A percentile compares a stretch with the other conserved stretches of the same genome.
Evolutionary conservation across 805 yeast species (phyloP).

Genomic region (Lachancea waltii): DNA sequence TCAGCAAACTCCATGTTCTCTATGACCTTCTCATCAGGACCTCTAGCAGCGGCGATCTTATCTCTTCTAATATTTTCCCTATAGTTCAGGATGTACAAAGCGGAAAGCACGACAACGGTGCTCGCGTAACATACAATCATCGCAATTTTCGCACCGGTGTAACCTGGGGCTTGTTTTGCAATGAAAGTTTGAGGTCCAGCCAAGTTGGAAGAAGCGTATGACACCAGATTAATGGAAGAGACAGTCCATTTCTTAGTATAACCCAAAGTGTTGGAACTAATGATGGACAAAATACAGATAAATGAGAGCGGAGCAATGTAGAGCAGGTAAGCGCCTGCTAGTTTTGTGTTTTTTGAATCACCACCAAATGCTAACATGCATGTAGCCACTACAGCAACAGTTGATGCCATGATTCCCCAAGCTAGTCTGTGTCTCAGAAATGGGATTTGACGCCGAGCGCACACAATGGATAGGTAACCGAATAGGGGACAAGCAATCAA

Average conservation of each 20-base stretch:
- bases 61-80: constrained; percentile 42
- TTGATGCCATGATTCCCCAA: constrained; percentile 32
- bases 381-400: constrained; percentile 29
- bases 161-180: constrained; percentile 51
- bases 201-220: constrained; percentile 61
- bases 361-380: constrained; percentile 40
- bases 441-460: constrained; percentile 17
- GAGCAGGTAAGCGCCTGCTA: constrained; percentile 34
- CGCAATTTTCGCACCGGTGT: constrained; percentile 48
- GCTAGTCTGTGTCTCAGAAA: constrained; percentile 22
- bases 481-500: constrained; percentile 33
- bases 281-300: constrained; percentile 31
- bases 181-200: constrained; percentile 71
- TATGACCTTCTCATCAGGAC: constrained; percentile 14
- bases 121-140: constrained; percentile 44
- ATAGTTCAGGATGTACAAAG: constrained; percentile 26
- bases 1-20: constrained; percentile 33
- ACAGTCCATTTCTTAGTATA: constrained; percentile 64
- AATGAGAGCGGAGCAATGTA: constrained; percentile 34
- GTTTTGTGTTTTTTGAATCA: constrained; percentile 30
- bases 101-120: constrained; percentile 33
- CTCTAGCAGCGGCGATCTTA: constrained; percentile 24
- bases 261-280: constrained; percentile 56
- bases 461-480: constrained; percentile 22
- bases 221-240: constrained; percentile 53